These are phyloP conservation scores for Dimocarpus longan DNA, from an alignment of 345 rosid genomes.

Conservation along the genomic window DNA sequence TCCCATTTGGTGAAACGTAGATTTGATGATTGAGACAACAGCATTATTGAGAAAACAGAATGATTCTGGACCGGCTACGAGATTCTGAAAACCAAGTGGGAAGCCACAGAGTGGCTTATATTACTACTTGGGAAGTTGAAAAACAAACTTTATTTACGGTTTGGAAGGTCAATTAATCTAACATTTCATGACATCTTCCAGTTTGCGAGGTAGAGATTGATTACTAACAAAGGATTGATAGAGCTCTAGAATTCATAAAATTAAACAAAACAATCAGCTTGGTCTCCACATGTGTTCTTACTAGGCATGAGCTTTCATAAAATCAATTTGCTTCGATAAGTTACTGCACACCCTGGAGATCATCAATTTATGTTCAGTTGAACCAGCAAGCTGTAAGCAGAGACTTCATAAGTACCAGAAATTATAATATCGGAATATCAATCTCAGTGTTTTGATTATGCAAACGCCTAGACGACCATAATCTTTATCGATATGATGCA, in stretches of 20 bases:
- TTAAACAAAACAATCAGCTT: not conserved
- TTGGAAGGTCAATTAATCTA: slow-evolving; percentile 7
- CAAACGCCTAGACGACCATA: not conserved
- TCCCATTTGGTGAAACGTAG: not conserved
- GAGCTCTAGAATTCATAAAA: not conserved
- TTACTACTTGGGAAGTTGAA: not conserved
- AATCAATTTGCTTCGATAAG: slow-evolving; percentile 13
- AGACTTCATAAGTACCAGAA: slow-evolving; percentile 13
- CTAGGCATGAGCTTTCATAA: not conserved
- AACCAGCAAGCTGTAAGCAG: slow-evolving; percentile 44
- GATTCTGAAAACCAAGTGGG: not conserved
- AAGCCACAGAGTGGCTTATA: not conserved
- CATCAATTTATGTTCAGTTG: slow-evolving; percentile 52
- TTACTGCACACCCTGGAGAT: slow-evolving; percentile 17
- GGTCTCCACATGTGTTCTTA: slow-evolving; percentile 15
- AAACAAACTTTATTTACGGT: slow-evolving; percentile 4
- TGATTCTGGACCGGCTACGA: not conserved
- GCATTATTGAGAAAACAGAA: not conserved
- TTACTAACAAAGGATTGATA: not conserved
- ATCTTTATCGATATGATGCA: no score
- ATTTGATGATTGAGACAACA: not conserved
- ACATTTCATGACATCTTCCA: slow-evolving; percentile 10
- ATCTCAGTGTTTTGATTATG: not conserved
- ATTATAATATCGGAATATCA: not conserved
- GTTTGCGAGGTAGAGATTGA: slow-evolving; percentile 6